phyloP scores from a whole-genome alignment of 2,329 filamentous ascomycete species.

The Claviceps sp. region DNA sequence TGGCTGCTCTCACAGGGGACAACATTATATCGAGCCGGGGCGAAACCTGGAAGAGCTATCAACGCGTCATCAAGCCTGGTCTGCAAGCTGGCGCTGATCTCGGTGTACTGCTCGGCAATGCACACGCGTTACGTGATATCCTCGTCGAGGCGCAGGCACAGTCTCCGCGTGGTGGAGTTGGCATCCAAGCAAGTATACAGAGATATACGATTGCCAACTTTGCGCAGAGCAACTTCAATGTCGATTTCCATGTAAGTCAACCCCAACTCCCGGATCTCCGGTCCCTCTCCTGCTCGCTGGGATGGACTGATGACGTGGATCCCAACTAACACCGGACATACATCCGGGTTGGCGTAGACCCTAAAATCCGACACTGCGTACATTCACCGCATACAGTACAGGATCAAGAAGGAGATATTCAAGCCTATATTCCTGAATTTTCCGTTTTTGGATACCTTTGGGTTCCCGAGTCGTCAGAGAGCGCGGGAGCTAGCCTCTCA shows the following conservation, averaged over 20 bases:
- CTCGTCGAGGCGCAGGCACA: constrained; percentile 16
- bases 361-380: constrained; percentile 10
- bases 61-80: constrained; percentile 21
- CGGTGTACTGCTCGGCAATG: constrained; percentile 12
- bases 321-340: not conserved
- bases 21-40: constrained; percentile 27
- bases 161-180: constrained; percentile 10
- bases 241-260: constrained; percentile 12
- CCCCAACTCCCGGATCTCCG: not conserved
- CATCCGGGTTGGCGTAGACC: constrained; percentile 8
- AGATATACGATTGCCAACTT: constrained; percentile 23
- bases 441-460: constrained; percentile 16
- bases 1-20: constrained; percentile 24
- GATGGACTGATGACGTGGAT: not conserved
- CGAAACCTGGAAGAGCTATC: constrained; percentile 21
- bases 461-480: constrained; percentile 14
- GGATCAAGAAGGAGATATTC: constrained; percentile 20
- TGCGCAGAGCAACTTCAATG: constrained; percentile 17
- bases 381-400: constrained; percentile 13
- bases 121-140: constrained; percentile 13
- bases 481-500: constrained; percentile 14
- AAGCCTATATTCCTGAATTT: constrained; percentile 22
- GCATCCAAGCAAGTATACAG: constrained; percentile 20
- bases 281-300: not conserved
- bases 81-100: constrained; percentile 17